These are phyloP conservation scores for Penicillium verhagenii DNA, from an alignment of 495 filamentous ascomycete species.

Conservation along the genomic window DNA sequence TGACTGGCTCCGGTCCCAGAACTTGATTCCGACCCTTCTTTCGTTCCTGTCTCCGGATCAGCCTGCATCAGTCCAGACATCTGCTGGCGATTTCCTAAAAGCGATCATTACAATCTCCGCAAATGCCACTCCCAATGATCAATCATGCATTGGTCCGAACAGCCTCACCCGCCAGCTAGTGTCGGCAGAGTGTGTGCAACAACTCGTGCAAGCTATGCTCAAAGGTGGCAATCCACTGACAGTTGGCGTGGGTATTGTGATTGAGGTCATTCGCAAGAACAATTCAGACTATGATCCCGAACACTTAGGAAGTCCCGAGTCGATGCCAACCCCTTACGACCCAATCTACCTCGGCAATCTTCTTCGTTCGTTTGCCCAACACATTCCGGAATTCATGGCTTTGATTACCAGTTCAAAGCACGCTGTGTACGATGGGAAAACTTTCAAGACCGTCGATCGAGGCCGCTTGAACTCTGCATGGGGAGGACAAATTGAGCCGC, in stretches of 20 bases:
- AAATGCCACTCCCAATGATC: conserved; percentile 96
- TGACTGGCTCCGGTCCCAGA: conserved; percentile 92
- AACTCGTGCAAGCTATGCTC: conserved; percentile 86
- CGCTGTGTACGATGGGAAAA: conserved; percentile 57
- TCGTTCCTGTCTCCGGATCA: conserved; percentile 83
- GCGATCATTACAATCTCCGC: conserved; percentile 99
- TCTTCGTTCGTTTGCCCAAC: conserved; percentile 84
- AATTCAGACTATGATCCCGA: conserved; percentile 99
- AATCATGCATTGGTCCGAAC: conserved; percentile 96
- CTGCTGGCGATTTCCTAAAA: conserved; percentile 96
- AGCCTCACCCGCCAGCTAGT: conserved; percentile 94
- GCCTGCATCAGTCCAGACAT: conserved; percentile 85
- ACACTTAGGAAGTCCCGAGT: conserved; percentile 70
- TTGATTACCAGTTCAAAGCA: conserved; percentile 70
- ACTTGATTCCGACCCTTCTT: conserved; percentile 85
- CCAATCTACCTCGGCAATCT: conserved; percentile 95
- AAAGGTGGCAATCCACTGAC: conserved; percentile 91
- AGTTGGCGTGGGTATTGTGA: conserved; percentile 95
- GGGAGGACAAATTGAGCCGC: conserved; percentile 85
- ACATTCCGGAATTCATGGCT: conserved; percentile 95
- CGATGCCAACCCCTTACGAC: conserved; percentile 77
- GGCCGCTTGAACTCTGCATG: conserved; percentile 79
- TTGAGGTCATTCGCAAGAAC: conserved; percentile 98
- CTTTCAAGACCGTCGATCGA: conserved; percentile 56
- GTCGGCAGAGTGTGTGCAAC: conserved; percentile 78